Evolutionary conservation across 768 basidiomycete species (phyloP).

Genomic region (Kwoniella sp.): DNA sequence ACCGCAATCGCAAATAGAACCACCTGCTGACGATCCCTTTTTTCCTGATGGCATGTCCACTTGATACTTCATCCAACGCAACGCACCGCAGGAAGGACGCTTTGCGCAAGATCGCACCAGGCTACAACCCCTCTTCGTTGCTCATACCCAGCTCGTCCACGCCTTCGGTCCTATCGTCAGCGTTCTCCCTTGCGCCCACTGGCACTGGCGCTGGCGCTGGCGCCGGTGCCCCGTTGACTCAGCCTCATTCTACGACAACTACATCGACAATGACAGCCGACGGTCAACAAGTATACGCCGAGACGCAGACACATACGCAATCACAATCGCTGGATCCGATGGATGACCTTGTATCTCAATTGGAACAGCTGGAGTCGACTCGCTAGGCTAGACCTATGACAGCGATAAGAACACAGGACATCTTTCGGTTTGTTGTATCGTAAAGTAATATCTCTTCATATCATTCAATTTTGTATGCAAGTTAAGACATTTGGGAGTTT

Average conservation of each 20-base stretch:
- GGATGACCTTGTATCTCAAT: conserved; percentile 78
- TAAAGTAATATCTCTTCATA: too few relatives aligned
- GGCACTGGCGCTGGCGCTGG: neutral
- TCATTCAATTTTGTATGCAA: too few relatives aligned
- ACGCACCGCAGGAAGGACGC: conserved; percentile 38
- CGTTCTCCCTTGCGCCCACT: neutral
- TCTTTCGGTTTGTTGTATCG: neutral
- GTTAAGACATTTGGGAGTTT: too few relatives aligned
- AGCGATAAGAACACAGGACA: neutral
- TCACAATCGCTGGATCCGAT: conserved; percentile 64
- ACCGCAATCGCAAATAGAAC: too few relatives aligned
- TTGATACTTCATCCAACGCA: neutral
- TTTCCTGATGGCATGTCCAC: too few relatives aligned
- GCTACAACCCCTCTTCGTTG: conserved; percentile 46
- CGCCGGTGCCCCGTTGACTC: neutral
- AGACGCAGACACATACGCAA: neutral
- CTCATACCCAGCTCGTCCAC: conserved; percentile 33
- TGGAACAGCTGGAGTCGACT: conserved; percentile 67
- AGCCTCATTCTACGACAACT: neutral
- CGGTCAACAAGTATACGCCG: neutral
- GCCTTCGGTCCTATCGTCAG: neutral
- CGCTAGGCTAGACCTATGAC: too few relatives aligned
- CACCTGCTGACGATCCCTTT: too few relatives aligned
- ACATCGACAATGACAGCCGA: neutral
- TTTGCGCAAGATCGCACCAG: conserved; percentile 49